Conservation (phyloP, 2,329 filamentous ascomycete genomes). For the Claviceps sp. region DNA sequence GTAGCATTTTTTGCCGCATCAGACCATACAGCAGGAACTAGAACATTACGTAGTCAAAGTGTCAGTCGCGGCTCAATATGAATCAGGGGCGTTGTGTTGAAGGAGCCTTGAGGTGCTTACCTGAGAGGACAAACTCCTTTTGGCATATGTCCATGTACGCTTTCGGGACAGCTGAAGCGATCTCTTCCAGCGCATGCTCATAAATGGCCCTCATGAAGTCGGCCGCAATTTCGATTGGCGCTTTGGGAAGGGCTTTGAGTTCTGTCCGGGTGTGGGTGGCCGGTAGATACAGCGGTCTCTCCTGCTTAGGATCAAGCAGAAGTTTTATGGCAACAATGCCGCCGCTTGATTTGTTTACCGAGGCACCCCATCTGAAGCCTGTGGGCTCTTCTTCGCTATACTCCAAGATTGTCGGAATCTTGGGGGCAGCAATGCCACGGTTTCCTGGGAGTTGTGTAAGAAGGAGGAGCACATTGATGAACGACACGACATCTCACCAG, state of each 20-base stretch:
- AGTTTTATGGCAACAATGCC: constrained; percentile 11
- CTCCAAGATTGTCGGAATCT: constrained; percentile 10
- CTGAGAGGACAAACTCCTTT: constrained; percentile 27
- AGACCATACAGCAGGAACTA: constrained; percentile 46
- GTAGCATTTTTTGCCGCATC: constrained; percentile 39
- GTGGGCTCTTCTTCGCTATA: constrained; percentile 21
- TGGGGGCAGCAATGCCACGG: constrained; percentile 25
- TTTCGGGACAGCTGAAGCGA: constrained; percentile 16
- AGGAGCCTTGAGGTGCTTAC: constrained; percentile 13
- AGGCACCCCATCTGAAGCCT: constrained; percentile 22
- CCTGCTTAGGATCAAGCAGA: constrained; percentile 9
- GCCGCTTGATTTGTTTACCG: constrained; percentile 1
- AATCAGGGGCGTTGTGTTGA: neutral
- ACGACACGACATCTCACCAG: constrained; percentile 7
- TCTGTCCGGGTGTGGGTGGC: neutral
- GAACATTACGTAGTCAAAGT: constrained; percentile 12
- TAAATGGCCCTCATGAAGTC: constrained; percentile 5
- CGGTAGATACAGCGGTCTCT: constrained; percentile 7
- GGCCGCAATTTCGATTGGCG: constrained; percentile 6
- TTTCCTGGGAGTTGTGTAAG: constrained; percentile 29
- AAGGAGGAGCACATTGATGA: constrained; percentile 24
- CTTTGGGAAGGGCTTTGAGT: constrained; percentile 7
- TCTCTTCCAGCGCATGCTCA: constrained; percentile 22
- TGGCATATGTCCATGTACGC: constrained; percentile 8
- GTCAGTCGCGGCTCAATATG: neutral